Evolutionary conservation across 2,329 filamentous ascomycete genomes (phyloP), one percentile per base, ranked within the genome.

Genomic region (Coleophoma crateriformis): DNA sequence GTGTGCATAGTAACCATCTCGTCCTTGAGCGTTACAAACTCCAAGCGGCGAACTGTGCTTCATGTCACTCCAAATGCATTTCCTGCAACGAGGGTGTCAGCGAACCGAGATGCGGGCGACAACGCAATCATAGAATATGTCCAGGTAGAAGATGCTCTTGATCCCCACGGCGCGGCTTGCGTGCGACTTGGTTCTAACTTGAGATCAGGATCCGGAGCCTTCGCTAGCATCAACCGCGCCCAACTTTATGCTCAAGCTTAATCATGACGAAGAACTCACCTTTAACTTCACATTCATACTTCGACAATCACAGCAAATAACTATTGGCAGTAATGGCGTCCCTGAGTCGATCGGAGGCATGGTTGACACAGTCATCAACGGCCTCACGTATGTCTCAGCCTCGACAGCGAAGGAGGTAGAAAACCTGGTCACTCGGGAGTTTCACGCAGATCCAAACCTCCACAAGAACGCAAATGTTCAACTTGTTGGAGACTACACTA

Each of bases 381-480:
- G 92, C 46, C 77, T 99, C 54, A 99, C 94, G 8, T 97, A 91
- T 66, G 87, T 95, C 54, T 92, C 92, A 67, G 92, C 89, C 39
- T 89, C 91, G 1, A 95, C 84, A 47, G 73, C 82, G 33, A 87
- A 82, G 69, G 94, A 99, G 62, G 81, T 99, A 48, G 94, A 97
- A 64, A 96, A 94, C 58, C 74, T 99, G 43, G 85, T 97, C 44
- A 97, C 92, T 14, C 79, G 91, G 60, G 94, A 99, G 68, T 97
- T 99, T 62, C 90, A 97, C 60, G 90, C 92, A 57, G 90, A 99
- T 64, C 94, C 94, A 1, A 99, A 99, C 64, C 75, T 99, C 49
- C 94, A 99, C 73, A 97, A 95, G 67, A 97, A 96, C 64, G 80
- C 90, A 48, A 97, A 97, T 64, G 94, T 99, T 37, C 87, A 95